Evolutionary conservation across 345 rosid species (phyloP), one percentile per base, ranked within the genome.

Genomic region (Gossypium mustelinum): DNA sequence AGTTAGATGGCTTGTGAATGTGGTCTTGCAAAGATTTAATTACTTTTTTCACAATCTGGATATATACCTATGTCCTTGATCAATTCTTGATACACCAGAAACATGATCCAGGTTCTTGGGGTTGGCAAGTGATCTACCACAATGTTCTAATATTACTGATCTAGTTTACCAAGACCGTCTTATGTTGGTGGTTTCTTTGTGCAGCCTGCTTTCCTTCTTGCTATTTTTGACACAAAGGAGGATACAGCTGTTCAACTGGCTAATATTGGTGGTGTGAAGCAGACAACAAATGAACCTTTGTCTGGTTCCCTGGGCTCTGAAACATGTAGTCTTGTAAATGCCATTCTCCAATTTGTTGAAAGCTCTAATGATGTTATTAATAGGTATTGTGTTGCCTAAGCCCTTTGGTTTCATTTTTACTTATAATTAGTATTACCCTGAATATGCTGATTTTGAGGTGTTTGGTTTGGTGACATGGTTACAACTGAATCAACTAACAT

Each of bases 191-290:
- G 55, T 73, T 70, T 76, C 59, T 79, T 79, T 77, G 58, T 84
- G 86, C 87, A 95, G 99, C 97, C 96, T 78, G 85, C 97, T 70
- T 89, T 93, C 81, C 86, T 95, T 79, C 81, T 88, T 78, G 85
- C 90, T 62, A 72, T 95, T 61, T 79, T 90, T 60, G 80, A 83
- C 41, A 67, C 75, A 52, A 77, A 75, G 27, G 94, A 82, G 82
- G 81, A 75, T 68, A 47, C 73, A 48, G 85, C 82, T 54, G 71
- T 79, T 73, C 83, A 76, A 65, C 76, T 47, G 60, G 77, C 57
- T 63, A 72, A 78, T 80, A 79, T 68, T 78, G 74, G 68, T 64
- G 82, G 76, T 55, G 9, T 73, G 29, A 83, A 84, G 70, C 82
- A 79, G 76, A 75, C 88, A 55, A 72, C 72, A 59, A 77, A 79